These are phyloP conservation scores for Glutinoglossum americanum DNA, from an alignment of 495 filamentous ascomycete species.

Conservation along the genomic window DNA sequence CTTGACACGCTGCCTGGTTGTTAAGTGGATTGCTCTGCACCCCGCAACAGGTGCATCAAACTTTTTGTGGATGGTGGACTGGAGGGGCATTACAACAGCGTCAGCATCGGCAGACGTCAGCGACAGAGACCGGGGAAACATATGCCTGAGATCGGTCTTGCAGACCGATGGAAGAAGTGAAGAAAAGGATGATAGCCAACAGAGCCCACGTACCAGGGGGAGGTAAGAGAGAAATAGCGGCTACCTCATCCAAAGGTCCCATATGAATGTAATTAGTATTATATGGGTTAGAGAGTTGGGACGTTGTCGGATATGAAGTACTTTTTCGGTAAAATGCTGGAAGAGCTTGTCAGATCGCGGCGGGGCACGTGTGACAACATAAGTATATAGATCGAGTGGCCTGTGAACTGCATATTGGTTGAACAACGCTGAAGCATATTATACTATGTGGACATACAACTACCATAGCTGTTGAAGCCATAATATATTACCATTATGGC, in stretches of 20 bases:
- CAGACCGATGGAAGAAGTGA: background rate
- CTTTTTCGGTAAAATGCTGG: background rate
- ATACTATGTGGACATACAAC: background rate
- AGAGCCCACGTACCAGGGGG: background rate
- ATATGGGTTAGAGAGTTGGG: background rate
- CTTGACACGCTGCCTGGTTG: background rate
- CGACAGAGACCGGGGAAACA: background rate
- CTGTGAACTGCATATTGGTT: background rate
- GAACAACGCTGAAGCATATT: background rate
- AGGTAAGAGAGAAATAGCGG: background rate
- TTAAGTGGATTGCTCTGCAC: background rate
- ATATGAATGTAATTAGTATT: background rate
- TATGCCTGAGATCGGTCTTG: background rate
- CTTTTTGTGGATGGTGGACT: background rate
- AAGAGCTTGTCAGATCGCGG: background rate
- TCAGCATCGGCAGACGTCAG: background rate
- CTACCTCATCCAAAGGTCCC: background rate
- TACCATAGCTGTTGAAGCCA: constrained; percentile 10
- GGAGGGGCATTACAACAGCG: background rate
- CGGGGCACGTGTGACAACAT: constrained; percentile 1
- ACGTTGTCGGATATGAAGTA: background rate
- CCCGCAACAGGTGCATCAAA: background rate
- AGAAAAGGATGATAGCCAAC: background rate
- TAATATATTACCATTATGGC: constrained; percentile 8
- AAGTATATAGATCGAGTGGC: too few relatives aligned